Evolutionary conservation across 805 yeast species (phyloP).

Genomic region (Pachysolen tannophilus): DNA sequence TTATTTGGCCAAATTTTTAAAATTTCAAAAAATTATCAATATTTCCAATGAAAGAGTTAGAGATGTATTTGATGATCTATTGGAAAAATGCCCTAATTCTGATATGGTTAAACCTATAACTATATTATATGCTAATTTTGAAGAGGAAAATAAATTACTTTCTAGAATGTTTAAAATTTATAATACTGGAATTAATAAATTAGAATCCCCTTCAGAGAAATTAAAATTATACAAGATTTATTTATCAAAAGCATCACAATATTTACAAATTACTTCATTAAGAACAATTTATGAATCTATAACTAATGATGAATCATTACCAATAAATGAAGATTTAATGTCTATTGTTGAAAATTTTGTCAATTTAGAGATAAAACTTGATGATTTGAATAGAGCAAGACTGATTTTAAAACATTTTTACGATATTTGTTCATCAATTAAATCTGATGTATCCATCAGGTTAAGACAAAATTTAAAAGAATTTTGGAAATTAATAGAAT

Average conservation of each 20-base stretch:
- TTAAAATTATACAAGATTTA: constrained; percentile 35
- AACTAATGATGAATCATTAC: constrained; percentile 23
- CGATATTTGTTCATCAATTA: constrained; percentile 27
- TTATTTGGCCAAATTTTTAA: constrained; percentile 48
- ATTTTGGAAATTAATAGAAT: constrained; percentile 69
- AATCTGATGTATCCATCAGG: constrained; percentile 17
- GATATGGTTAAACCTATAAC: constrained; percentile 40
- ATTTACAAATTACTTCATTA: constrained; percentile 32
- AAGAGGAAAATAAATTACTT: constrained; percentile 44
- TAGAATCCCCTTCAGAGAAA: constrained; percentile 23
- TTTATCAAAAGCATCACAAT: constrained; percentile 29
- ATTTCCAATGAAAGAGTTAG: constrained; percentile 47
- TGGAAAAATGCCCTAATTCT: constrained; percentile 38
- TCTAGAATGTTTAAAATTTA: constrained; percentile 42
- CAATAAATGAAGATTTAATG: constrained; percentile 19
- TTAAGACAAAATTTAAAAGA: constrained; percentile 25
- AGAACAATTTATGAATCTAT: constrained; percentile 47
- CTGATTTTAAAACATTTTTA: constrained; percentile 51
- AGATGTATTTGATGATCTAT: constrained; percentile 66
- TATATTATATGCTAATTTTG: constrained; percentile 53
- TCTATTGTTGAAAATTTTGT: constrained; percentile 48
- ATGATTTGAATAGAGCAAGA: constrained; percentile 55
- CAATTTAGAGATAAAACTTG: constrained; percentile 41
- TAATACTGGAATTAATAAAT: constrained; percentile 28
- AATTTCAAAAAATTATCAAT: constrained; percentile 19